These are phyloP conservation scores for Prunus dulcis DNA, from an alignment of 306 rosid species.

Conservation along the genomic window DNA sequence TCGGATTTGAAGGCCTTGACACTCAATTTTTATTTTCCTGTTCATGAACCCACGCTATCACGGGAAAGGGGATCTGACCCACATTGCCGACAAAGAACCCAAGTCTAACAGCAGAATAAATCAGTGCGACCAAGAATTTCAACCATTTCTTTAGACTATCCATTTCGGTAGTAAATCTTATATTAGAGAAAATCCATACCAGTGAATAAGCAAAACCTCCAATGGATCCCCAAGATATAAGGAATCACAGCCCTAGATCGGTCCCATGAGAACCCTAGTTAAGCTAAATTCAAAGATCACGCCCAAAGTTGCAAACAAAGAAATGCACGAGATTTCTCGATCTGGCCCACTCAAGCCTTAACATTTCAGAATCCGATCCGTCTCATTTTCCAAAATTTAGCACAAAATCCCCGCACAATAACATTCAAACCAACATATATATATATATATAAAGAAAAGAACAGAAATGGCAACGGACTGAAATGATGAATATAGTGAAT, in stretches of 20 bases:
- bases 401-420: background rate
- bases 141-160: background rate
- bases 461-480: background rate
- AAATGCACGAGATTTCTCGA: background rate
- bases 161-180: background rate
- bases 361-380: constrained; percentile 39
- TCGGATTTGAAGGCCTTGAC: background rate
- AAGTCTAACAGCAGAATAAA: background rate
- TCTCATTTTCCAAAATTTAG: constrained; percentile 2
- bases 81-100: background rate
- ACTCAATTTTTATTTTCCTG: background rate
- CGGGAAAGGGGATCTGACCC: background rate
- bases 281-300: constrained; percentile 27
- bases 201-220: background rate
- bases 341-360: constrained; percentile 2
- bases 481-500: background rate
- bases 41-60: background rate
- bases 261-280: constrained; percentile 15
- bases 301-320: background rate
- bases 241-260: constrained; percentile 27
- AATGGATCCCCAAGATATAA: constrained; percentile 19
- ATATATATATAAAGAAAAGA: background rate
- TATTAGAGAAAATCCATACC: background rate
- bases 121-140: background rate
- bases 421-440: background rate